Base-by-base conservation (phyloP, 2,329 filamentous ascomycete species). In the Karstenula rhodostoma region DNA sequence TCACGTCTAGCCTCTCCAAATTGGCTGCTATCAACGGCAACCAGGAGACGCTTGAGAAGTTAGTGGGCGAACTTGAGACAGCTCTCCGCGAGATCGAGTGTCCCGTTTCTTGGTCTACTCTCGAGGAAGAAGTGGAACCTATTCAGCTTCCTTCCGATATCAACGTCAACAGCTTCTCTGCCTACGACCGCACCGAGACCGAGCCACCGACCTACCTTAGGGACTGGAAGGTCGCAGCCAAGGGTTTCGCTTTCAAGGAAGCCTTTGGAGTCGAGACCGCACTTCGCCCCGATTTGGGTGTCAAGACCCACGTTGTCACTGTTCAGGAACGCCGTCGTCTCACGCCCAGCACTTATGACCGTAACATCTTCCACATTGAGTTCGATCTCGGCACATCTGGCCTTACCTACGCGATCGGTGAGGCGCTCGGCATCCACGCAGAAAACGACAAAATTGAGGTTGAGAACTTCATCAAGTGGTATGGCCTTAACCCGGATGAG, bases 321-420 rank as follows among this genome's bases (percentile, higher is more conserved):
- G 94, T 99, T 79, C 93, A 96, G 83, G 95, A 98, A 83, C 97
- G 96, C 82, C 92, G 95, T 63, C 89, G 95, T 65, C 86, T 99
- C 57, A 99, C 95, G 0, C 95, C 95, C 3, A 73, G 80, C 25
- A 90, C 89, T 33, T 99, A 99, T 76, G 94, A 98, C 79, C 93
- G 95, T 70, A 97, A 99, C 85, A 98, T 99, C 80, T 99, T 99
- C 90, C 95, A 99, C 82, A 98, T 99, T 64, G 95, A 99, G 81
- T 99, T 99, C 73, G 95, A 98, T 75, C 87, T 99, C 25, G 94
- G 94, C 62, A 81, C 90, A 72, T 96, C 94, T 35, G 94, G 94
- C 42, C 88, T 99, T 66, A 97, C 88, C 44, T 99, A 99, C 82
- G 92, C 96, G 76, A 98, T 99, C 72, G 95, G 95, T 59, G 95